Conservation (phyloP, 2,329 filamentous ascomycete genomes). For the Calonectria naviculata region DNA sequence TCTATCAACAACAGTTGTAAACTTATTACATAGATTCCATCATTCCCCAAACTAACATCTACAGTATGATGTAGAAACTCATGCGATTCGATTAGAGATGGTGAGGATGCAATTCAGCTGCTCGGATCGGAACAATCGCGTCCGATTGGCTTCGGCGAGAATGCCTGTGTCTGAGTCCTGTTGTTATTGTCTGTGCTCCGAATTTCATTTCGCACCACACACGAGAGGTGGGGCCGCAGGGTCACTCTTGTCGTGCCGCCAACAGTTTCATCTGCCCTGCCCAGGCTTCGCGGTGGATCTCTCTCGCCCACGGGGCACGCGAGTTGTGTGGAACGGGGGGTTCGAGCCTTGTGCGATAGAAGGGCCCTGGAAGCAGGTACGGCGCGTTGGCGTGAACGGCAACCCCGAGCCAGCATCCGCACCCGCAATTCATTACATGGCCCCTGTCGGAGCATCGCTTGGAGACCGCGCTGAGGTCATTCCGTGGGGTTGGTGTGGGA, state of each 20-base stretch:
- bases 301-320: not conserved
- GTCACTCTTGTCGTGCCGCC: not conserved
- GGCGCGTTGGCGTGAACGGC: not conserved
- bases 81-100: not conserved
- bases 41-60: no score
- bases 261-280: not conserved
- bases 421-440: not conserved
- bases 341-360: not conserved
- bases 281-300: not conserved
- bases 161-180: no score
- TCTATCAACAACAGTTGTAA: no score
- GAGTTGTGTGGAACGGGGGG: not conserved
- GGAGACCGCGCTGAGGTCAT: not conserved
- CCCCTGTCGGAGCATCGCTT: not conserved
- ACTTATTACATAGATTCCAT: no score
- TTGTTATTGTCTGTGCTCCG: not conserved
- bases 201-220: not conserved
- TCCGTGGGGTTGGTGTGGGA: not conserved
- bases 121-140: not conserved
- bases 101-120: not conserved
- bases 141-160: not conserved
- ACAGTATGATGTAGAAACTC: no score
- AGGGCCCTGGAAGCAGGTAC: not conserved
- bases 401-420: not conserved
- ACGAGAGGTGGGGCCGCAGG: not conserved